Base-by-base conservation (phyloP, 2,329 filamentous ascomycete genomes). In the Ceratocystis huliohia region DNA sequence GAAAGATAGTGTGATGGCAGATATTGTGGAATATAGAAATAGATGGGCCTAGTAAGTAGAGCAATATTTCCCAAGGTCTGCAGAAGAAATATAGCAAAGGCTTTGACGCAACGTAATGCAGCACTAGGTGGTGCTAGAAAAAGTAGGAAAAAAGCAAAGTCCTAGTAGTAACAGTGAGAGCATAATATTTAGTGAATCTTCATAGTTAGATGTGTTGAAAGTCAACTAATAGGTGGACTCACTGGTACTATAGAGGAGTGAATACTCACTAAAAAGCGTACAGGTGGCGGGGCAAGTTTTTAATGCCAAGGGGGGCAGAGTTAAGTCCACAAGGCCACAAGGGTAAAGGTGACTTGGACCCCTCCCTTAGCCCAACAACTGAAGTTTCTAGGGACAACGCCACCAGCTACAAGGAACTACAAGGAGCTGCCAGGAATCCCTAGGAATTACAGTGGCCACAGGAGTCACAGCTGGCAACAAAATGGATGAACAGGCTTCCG, bases 381-480 rank as follows among this genome's bases (percentile, higher is more conserved):
- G 37, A 41, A 41, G 37, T 41, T 15, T 41, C 37, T 41, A 41
- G 37, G 37, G 10, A 41, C 13, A 41, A 41, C 37, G 37, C 37
- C 37, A 53, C 10, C 22, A 48, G 5, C 20, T n/a, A 20, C 45
- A 25, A 8, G 20, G 48, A 53, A 20, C 48, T 25, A 22, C 13
- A 53, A 25, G 8, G 20, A 25, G 25, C 17, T 2, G 28, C 15
- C 56, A 37, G 8, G 56, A 59, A 30, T 15, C 28, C 6, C 56
- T n/a, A 37, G 25, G 28, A 30, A n/a, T n/a, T 59, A 59, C 56
- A 59, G 65, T 33, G 46, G 68, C 65, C 70, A 61, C 57, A 46
- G 44, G 28, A 37, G 56, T 20, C 8, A 53, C 22, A 53, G 22
- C 15, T 6, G 20, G 22, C 48, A 53, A 3, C 2, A 59, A 59